phyloP scores from a whole-genome alignment of 2,329 filamentous ascomycete species.

The Sporothrix protearum region DNA sequence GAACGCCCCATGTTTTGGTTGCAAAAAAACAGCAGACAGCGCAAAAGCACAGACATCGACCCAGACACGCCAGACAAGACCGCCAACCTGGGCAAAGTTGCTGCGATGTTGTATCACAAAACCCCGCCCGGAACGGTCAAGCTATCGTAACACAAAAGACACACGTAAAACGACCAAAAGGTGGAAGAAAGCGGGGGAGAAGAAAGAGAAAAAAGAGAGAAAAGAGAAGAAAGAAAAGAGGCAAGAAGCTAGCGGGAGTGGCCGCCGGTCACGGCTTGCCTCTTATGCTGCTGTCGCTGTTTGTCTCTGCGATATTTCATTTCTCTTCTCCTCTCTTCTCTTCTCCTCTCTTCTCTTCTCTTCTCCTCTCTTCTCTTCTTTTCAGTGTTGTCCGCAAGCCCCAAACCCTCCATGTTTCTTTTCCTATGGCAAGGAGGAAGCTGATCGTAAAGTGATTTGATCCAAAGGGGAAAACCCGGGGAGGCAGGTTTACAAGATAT shows the following conservation, averaged over 20 bases:
- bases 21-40: conserved; percentile 77
- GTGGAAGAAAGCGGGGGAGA: conserved; percentile 7
- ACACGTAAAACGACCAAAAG: conserved; percentile 23
- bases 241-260: not conserved
- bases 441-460: not conserved
- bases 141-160: conserved; percentile 19
- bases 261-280: not conserved
- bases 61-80: conserved; percentile 48
- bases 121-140: conserved; percentile 37
- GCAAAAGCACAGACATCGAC: conserved; percentile 62
- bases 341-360: not conserved
- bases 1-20: conserved; percentile 80
- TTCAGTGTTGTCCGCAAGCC: not conserved
- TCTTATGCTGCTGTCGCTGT: not conserved
- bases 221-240: conserved; percentile 17
- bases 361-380: not conserved
- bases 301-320: too few species aligned
- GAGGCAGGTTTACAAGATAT: conserved; percentile 69
- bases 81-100: conserved; percentile 39
- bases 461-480: not conserved
- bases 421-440: not conserved
- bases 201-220: conserved; percentile 16
- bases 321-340: not conserved
- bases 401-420: not conserved
- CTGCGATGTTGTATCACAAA: conserved; percentile 72